Evolutionary conservation across 2,329 filamentous ascomycete genomes (phyloP).

Genomic region (Ceratocystis cacaofunesta): DNA sequence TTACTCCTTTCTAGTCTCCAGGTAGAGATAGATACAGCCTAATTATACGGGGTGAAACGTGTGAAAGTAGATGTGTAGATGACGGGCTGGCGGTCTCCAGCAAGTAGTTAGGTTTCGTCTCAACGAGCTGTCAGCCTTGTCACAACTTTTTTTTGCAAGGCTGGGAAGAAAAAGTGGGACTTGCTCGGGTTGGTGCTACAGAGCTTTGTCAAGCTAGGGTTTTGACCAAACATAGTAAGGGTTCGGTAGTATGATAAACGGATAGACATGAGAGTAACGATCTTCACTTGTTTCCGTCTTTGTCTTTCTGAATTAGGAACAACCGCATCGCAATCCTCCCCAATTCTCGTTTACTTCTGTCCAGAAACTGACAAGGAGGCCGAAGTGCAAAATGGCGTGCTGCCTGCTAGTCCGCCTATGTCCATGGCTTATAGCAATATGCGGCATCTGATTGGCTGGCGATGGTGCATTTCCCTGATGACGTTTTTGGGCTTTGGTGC

Average conservation of each 20-base stretch:
- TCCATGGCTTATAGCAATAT: neutral
- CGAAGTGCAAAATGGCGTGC: slow-evolving; percentile 8
- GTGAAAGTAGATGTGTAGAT: no score
- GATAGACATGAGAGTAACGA: no score
- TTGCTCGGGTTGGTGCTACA: neutral
- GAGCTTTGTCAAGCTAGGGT: neutral
- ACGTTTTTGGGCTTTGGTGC: slow-evolving; percentile 9
- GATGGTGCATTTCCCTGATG: neutral
- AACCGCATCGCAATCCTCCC: no score
- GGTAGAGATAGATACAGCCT: no score
- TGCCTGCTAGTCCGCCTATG: neutral
- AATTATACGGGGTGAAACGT: no score
- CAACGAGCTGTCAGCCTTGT: neutral
- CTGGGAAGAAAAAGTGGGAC: neutral
- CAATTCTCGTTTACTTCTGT: no score
- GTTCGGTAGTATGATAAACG: no score
- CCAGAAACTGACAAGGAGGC: neutral
- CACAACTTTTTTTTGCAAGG: slow-evolving; percentile 5
- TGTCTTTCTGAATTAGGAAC: no score
- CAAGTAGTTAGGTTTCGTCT: neutral
- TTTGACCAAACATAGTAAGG: neutral
- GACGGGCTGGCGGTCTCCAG: neutral
- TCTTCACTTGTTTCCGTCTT: no score
- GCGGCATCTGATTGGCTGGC: slow-evolving; percentile 7
- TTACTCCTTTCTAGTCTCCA: no score